These are phyloP conservation scores for Rostrohypoxylon terebratum DNA, from an alignment of 495 filamentous ascomycete genomes.

Conservation along the genomic window DNA sequence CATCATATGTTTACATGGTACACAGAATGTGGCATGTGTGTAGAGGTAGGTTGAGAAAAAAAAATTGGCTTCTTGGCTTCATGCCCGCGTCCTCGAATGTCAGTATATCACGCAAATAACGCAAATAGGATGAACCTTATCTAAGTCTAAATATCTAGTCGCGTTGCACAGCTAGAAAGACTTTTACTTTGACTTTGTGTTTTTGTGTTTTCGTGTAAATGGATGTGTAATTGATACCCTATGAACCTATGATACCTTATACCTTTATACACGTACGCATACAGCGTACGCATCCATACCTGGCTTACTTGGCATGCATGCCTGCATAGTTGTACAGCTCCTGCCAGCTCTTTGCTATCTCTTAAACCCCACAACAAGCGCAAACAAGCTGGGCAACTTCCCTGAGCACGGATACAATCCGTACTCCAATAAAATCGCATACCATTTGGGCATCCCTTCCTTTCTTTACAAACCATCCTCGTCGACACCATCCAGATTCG, in stretches of 20 bases:
- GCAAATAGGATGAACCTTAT: slow-evolving; percentile 3
- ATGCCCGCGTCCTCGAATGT: background rate
- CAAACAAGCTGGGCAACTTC: background rate
- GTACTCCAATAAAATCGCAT: slow-evolving; percentile 22
- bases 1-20: background rate
- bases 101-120: slow-evolving; percentile 10
- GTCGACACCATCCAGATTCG: slow-evolving; percentile 29
- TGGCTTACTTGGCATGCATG: background rate
- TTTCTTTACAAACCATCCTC: slow-evolving; percentile 17
- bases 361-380: background rate
- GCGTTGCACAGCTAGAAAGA: slow-evolving; percentile 3
- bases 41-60: background rate
- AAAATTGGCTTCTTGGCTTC: background rate
- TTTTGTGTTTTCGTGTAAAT: slow-evolving; percentile 1
- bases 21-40: too few species aligned
- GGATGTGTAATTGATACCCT: background rate
- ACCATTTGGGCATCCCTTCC: slow-evolving; percentile 19
- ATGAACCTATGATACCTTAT: background rate
- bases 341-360: background rate
- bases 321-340: slow-evolving; percentile 1
- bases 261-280: background rate
- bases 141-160: background rate
- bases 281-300: background rate
- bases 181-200: background rate
- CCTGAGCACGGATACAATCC: slow-evolving; percentile 22